A percentile compares a stretch with the other conserved stretches of the same genome.
These are phyloP conservation scores for Tulasnella sp. DNA, from an alignment of 768 basidiomycete species.

Conservation along the genomic window DNA sequence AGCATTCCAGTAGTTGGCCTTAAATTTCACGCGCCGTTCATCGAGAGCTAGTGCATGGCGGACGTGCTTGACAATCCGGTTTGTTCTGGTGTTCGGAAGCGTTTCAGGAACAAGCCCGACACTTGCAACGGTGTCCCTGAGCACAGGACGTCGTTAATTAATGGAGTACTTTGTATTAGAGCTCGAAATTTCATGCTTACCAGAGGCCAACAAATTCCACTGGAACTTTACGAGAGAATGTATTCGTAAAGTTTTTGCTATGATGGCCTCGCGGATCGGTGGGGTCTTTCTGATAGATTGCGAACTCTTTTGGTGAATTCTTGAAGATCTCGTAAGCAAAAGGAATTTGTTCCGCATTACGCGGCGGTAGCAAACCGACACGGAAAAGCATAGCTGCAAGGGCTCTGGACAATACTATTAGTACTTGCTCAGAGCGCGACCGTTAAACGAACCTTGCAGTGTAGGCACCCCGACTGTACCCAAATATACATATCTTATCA, in stretches of 20 bases:
- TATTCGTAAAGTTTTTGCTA: slow-evolving; percentile 56
- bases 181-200: slow-evolving; percentile 33
- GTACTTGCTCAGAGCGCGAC: background rate
- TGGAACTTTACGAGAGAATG: slow-evolving; percentile 55
- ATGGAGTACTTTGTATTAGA: background rate
- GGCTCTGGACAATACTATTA: background rate
- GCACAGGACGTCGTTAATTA: background rate
- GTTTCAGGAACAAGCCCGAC: slow-evolving; percentile 12
- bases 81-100: slow-evolving; percentile 6
- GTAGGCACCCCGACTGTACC: slow-evolving; percentile 69
- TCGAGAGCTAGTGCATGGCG: slow-evolving; percentile 29
- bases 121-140: slow-evolving; percentile 13
- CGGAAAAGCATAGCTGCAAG: slow-evolving; percentile 22
- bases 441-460: slow-evolving; percentile 34
- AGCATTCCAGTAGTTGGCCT: slow-evolving; percentile 17
- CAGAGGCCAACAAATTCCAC: slow-evolving; percentile 76
- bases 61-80: slow-evolving; percentile 24
- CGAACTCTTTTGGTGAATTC: slow-evolving; percentile 38
- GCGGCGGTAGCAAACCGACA: slow-evolving; percentile 57
- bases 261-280: background rate
- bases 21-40: slow-evolving; percentile 28
- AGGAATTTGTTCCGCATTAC: slow-evolving; percentile 60
- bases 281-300: slow-evolving; percentile 29
- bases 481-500: slow-evolving; percentile 75
- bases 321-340: slow-evolving; percentile 72